A percentile compares a stretch with the other conserved stretches of the same genome.
These are phyloP conservation scores for Periconia sp. DNA, from an alignment of 2,329 filamentous ascomycete genomes.

Conservation along the genomic window DNA sequence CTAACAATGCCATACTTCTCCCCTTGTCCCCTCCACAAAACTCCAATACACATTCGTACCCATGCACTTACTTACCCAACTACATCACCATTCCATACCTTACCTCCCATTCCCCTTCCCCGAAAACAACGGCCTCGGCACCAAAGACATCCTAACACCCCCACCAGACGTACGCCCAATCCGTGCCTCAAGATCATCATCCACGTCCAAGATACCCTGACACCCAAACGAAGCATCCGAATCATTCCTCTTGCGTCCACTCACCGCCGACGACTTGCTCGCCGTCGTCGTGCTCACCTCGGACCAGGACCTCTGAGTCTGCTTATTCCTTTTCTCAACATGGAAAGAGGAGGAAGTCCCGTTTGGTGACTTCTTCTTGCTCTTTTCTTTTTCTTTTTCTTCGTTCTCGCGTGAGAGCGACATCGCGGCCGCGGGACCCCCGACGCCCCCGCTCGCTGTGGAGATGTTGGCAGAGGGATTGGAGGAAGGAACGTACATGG, in stretches of 20 bases:
- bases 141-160: neutral
- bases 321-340: neutral
- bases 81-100: no score
- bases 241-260: neutral
- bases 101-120: conserved; percentile 1
- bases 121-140: conserved; percentile 3
- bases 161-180: neutral
- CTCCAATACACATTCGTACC: no score
- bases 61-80: no score
- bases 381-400: conserved; percentile 1
- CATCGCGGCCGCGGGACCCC: conserved; percentile 13
- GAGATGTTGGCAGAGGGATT: conserved; percentile 15
- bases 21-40: no score
- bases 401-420: conserved; percentile 4
- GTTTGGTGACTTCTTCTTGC: no score
- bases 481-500: conserved; percentile 5
- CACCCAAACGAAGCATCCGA: conserved; percentile 1
- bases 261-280: neutral
- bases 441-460: conserved; percentile 14
- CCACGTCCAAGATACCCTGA: neutral
- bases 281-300: neutral
- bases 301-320: neutral
- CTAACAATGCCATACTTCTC: no score
- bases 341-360: no score
- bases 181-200: neutral